phyloP scores from a whole-genome alignment of 495 filamentous ascomycete genomes.

The Aspergillus campestris region DNA sequence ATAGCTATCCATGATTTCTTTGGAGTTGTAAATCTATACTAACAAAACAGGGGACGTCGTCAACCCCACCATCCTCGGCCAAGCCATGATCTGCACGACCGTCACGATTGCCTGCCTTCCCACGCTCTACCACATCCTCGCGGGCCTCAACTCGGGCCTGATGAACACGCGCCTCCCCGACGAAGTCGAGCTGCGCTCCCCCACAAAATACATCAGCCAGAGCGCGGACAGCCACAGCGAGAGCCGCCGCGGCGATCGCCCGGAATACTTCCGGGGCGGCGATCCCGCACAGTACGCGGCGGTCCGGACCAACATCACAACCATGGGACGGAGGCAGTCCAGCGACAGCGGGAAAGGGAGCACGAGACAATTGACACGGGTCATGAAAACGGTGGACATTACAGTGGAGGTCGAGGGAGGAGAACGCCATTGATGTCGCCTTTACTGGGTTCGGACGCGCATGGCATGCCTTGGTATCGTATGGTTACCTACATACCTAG shows the following conservation, averaged over 20 bases:
- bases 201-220: conserved; percentile 11
- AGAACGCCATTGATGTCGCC: no score
- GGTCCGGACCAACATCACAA: no score
- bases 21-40: neutral
- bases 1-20: neutral
- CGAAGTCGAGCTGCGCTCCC: conserved; percentile 12
- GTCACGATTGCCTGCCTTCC: conserved; percentile 25
- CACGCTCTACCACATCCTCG: conserved; percentile 30
- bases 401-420: no score
- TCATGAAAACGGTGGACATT: no score
- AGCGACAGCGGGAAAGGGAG: no score
- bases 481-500: no score
- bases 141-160: conserved; percentile 27
- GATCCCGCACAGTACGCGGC: no score
- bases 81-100: conserved; percentile 21
- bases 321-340: no score
- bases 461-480: no score
- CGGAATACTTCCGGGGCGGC: no score
- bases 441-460: no score
- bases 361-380: no score
- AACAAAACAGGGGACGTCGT: conserved; percentile 13
- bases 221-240: neutral
- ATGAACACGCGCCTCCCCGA: conserved; percentile 20
- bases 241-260: neutral
- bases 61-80: conserved; percentile 5